Conservation (phyloP, 371 early-diverging fungal species). For the Apophysomyces trapeziformis region DNA sequence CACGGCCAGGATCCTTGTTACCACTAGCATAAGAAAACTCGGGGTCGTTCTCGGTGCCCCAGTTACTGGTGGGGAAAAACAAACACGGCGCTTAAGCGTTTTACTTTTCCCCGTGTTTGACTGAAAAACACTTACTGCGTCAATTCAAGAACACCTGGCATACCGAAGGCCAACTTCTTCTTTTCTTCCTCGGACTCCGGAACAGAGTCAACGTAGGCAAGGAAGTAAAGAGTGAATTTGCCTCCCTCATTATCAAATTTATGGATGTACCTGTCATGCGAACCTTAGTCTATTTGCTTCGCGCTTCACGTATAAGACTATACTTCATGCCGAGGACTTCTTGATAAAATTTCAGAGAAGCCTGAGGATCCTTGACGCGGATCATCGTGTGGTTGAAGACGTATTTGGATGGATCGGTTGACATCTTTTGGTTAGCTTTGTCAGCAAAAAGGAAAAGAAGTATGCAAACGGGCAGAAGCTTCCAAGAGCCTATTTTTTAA, state of each 20-base stretch:
- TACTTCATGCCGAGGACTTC: conserved; percentile 87
- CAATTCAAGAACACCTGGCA: conserved; percentile 82
- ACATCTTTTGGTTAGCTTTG: conserved; percentile 23
- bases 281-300: background rate
- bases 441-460: background rate
- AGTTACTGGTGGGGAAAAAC: conserved; percentile 57
- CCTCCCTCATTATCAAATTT: conserved; percentile 59
- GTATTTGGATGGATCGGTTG: conserved; percentile 42
- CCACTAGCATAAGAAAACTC: conserved; percentile 76
- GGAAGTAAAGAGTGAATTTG: conserved; percentile 78
- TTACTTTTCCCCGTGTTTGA: background rate
- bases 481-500: background rate
- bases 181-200: conserved; percentile 60
- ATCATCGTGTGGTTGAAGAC: conserved; percentile 83
- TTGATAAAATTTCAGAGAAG: conserved; percentile 77
- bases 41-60: conserved; percentile 82
- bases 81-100: conserved; percentile 2
- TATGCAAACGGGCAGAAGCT: background rate
- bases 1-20: conserved; percentile 71
- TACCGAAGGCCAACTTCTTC: conserved; percentile 58
- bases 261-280: conserved; percentile 55
- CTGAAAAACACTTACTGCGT: conserved; percentile 68
- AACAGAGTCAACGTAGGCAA: conserved; percentile 68
- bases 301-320: conserved; percentile 7
- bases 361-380: conserved; percentile 82